Conservation (phyloP, 257 asterid species). For the Ballota nigra region DNA sequence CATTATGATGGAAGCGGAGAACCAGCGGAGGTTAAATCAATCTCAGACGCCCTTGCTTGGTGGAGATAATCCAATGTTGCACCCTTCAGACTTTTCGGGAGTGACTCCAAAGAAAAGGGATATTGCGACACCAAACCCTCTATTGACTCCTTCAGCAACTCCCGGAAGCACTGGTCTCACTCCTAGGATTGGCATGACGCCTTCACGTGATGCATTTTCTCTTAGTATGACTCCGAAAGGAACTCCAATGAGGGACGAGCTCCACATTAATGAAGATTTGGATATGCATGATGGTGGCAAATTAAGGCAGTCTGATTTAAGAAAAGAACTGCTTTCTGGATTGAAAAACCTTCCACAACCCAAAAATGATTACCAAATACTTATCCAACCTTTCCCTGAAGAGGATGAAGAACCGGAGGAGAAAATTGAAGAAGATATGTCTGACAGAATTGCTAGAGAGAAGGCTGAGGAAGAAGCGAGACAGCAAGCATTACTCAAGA, state of each 20-base stretch:
- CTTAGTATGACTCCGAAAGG: constrained; percentile 80
- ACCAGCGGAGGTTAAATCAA: constrained; percentile 74
- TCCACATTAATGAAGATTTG: constrained; percentile 76
- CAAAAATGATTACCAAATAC: constrained; percentile 87
- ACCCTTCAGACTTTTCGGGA: constrained; percentile 98
- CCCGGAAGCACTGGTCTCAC: constrained; percentile 77
- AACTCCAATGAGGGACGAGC: constrained; percentile 92
- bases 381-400: constrained; percentile 63
- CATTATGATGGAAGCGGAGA: constrained; percentile 98
- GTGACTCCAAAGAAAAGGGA: constrained; percentile 95
- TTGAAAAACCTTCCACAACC: constrained; percentile 84
- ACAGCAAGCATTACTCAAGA: constrained; percentile 73
- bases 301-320: constrained; percentile 52
- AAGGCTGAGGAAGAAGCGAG: constrained; percentile 94
- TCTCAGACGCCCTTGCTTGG: constrained; percentile 99
- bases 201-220: constrained; percentile 66
- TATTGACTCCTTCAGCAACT: constrained; percentile 88
- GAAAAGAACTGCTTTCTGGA: constrained; percentile 62
- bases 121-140: constrained; percentile 90
- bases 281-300: constrained; percentile 57
- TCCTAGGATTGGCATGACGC: constrained; percentile 88
- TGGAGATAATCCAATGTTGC: constrained; percentile 89
- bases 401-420: constrained; percentile 93
- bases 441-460: constrained; percentile 91
- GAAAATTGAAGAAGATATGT: constrained; percentile 98